Evolutionary conservation across 1,284 basidiomycete genomes (phyloP), one percentile per base, ranked within the genome.

Genomic region (Cryptococcus sp.): DNA sequence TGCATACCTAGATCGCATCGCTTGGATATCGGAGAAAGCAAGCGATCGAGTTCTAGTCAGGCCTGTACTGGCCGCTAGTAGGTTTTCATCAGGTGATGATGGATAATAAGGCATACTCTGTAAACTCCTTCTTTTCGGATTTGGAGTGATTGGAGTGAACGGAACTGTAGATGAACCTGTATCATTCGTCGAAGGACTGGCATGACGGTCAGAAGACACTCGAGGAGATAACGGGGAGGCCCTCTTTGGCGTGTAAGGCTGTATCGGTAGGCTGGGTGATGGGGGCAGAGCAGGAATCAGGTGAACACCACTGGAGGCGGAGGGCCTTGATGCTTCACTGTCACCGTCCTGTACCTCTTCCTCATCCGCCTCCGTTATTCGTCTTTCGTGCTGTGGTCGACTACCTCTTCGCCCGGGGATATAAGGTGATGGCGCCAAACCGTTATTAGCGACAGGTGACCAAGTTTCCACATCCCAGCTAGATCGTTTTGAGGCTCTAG

Each of bases 81-180:
- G 30, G 7, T 6, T 42, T 41, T 54, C 50, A 34, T 56, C 58
- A 41, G 57, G 57, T 5, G 59, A 56, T 1, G 62, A 57, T 36
- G 55, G 61, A 49, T 66, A 65, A 46, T 71, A 71, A n/a, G 64
- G 66, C 63, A 71, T 66, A 37, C 61, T 67, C 35, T 67, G 66
- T 30, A 71, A 50, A 59, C 64, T 66, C 2, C 65, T 45, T 34
- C 69, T 56, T 52, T 70, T 71, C 4, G 60, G 41, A 41, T 66
- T 65, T 5, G 50, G 46, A 34, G 55, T 58, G 55, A 55, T 7
- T 58, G 42, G 2, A 51, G 50, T 31, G 55, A 30, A n/a, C 32
- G 30, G 32, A 15, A 35, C 10, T 3, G 46, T 14, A 33, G 36
- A 38, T 5, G 46, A 36, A 31, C 46, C 41, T 6, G 51, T 42